These are phyloP conservation scores for Neurospora sp. DNA, from an alignment of 495 filamentous ascomycete genomes.

Conservation along the genomic window DNA sequence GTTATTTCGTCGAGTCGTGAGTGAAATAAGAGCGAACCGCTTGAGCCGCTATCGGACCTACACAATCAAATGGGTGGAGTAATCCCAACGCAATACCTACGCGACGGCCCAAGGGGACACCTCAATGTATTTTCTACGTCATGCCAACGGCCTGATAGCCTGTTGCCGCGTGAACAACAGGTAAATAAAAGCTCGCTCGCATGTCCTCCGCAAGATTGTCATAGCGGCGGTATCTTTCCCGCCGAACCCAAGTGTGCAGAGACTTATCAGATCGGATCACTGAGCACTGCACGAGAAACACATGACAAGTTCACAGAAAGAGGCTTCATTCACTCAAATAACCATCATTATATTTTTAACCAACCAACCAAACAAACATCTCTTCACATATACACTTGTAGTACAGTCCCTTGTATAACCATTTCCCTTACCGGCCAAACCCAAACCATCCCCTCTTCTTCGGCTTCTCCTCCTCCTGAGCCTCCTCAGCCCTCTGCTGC, in stretches of 20 bases:
- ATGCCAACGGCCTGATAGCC: neutral
- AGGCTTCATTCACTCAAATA: neutral
- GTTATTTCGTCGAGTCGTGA: neutral
- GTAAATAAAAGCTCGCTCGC: too few species aligned
- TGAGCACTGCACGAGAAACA: too few species aligned
- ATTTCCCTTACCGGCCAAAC: conserved; percentile 58
- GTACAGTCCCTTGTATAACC: neutral
- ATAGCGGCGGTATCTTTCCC: neutral
- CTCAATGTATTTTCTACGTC: neutral
- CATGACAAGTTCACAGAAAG: too few species aligned
- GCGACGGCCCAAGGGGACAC: neutral
- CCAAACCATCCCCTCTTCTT: conserved; percentile 81
- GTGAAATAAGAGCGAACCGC: neutral
- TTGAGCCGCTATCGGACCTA: neutral
- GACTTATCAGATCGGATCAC: neutral
- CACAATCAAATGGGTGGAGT: neutral
- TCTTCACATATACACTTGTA: neutral
- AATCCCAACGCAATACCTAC: neutral
- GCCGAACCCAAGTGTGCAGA: neutral
- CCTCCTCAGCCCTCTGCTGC: conserved; percentile 22
- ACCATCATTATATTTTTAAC: neutral
- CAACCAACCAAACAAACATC: neutral
- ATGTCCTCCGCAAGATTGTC: neutral
- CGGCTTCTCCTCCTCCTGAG: conserved; percentile 38
- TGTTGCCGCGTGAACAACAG: neutral